A percentile compares a stretch with the other conserved stretches of the same genome.
These are phyloP conservation scores for Suhomyces canberraensis DNA, from an alignment of 805 yeast genomes.

Conservation along the genomic window DNA sequence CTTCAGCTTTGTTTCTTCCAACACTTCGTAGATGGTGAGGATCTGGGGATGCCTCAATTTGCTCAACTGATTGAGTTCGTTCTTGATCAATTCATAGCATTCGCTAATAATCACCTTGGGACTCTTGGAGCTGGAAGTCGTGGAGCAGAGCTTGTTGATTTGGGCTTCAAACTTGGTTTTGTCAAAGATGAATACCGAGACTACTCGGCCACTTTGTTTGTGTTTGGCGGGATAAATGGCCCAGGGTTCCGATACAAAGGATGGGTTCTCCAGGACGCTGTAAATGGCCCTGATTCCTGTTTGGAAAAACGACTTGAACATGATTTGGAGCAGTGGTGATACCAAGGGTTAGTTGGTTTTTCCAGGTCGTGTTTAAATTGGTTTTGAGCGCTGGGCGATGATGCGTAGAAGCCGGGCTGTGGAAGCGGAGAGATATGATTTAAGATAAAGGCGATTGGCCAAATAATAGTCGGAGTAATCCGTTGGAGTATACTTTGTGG, in stretches of 20 bases:
- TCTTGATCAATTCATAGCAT: conserved; percentile 58
- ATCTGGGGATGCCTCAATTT: conserved; percentile 88
- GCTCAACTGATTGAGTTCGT: conserved; percentile 69
- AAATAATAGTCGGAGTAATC: too few relatives aligned
- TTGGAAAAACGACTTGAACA: conserved; percentile 53
- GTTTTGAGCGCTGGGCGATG: too few relatives aligned
- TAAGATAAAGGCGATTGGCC: too few relatives aligned
- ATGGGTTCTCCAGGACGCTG: conserved; percentile 64
- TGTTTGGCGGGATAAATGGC: conserved; percentile 79
- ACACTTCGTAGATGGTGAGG: conserved; percentile 77
- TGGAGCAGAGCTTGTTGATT: conserved; percentile 37
- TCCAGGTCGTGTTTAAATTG: too few relatives aligned
- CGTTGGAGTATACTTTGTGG: too few relatives aligned
- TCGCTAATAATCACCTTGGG: conserved; percentile 58
- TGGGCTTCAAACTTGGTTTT: conserved; percentile 67
- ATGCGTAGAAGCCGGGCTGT: too few relatives aligned
- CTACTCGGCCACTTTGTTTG: conserved; percentile 55
- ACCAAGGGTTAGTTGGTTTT: neutral
- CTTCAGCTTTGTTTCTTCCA: conserved; percentile 80
- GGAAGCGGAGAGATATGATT: too few relatives aligned
- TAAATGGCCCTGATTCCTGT: conserved; percentile 66
- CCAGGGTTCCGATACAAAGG: conserved; percentile 81
- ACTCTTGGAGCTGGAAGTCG: conserved; percentile 32
- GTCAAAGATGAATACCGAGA: conserved; percentile 83
- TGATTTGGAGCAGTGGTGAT: conserved; percentile 12